Conservation (phyloP, 2,329 filamentous ascomycete species). For the Botrytis byssoidea region DNA sequence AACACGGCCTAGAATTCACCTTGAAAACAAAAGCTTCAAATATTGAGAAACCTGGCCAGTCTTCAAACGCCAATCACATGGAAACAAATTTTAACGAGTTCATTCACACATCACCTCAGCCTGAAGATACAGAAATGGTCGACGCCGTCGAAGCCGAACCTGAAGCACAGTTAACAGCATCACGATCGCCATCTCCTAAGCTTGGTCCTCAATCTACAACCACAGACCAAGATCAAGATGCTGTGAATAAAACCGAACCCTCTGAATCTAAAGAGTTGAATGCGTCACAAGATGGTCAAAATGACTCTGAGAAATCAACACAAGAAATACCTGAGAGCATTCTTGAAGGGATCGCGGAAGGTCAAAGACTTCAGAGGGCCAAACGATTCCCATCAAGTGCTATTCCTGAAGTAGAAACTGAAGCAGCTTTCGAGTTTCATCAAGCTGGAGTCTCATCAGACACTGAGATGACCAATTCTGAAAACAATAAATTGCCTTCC, state of each 20-base stretch:
- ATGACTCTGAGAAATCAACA: constrained; percentile 1
- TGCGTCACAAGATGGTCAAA: background rate
- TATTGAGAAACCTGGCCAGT: background rate
- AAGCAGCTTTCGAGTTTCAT: background rate
- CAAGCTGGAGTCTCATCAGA: too few relatives aligned
- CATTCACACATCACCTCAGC: background rate
- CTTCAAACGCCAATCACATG: background rate
- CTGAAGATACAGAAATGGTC: constrained; percentile 3
- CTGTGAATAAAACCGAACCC: too few relatives aligned
- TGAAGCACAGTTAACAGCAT: background rate
- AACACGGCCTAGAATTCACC: background rate
- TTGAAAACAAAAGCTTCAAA: background rate
- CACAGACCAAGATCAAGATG: background rate
- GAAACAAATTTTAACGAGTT: constrained; percentile 2
- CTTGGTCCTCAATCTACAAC: background rate
- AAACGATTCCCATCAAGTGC: constrained; percentile 4
- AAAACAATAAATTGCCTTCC: background rate
- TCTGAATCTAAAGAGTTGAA: background rate
- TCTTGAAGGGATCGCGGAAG: background rate
- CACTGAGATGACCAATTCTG: background rate
- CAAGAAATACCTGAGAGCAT: background rate
- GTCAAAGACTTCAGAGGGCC: background rate
- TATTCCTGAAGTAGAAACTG: background rate
- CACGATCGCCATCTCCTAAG: background rate
- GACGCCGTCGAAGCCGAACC: background rate